Evolutionary conservation across 176 grass and related monocot species (phyloP).

Genomic region (Puya raimondii): DNA sequence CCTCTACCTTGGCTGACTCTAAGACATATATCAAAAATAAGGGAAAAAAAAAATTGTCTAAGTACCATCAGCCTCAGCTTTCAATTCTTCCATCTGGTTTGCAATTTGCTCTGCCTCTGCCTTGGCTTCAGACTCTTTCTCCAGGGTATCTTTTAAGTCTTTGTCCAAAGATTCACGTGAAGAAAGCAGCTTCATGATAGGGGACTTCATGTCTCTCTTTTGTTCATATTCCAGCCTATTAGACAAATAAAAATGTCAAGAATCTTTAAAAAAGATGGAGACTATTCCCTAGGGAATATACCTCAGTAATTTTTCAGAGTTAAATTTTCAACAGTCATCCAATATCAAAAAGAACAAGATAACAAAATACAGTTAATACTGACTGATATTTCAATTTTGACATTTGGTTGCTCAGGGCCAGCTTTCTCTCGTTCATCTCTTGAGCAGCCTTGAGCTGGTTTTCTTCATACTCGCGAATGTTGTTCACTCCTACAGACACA

Average conservation of each 20-base stretch:
- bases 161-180: slow-evolving; percentile 59
- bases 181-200: slow-evolving; percentile 58
- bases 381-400: slow-evolving; percentile 99
- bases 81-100: slow-evolving; percentile 69
- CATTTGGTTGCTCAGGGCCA: slow-evolving; percentile 77
- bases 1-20: not conserved
- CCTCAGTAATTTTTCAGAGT: not conserved
- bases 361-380: slow-evolving; percentile 24
- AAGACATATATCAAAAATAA: slow-evolving; percentile 2
- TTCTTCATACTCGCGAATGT: slow-evolving; percentile 99
- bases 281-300: not conserved
- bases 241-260: slow-evolving; percentile 7
- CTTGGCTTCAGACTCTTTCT: slow-evolving; percentile 70
- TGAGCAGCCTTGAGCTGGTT: slow-evolving; percentile 81
- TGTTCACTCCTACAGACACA: slow-evolving; percentile 82
- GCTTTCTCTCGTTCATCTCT: slow-evolving; percentile 73
- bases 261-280: not conserved
- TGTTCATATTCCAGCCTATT: slow-evolving; percentile 95
- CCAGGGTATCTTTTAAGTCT: slow-evolving; percentile 61
- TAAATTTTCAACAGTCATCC: not conserved
- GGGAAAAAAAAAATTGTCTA: slow-evolving; percentile 7
- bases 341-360: not conserved
- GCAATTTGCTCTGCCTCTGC: slow-evolving; percentile 47
- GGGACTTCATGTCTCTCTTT: slow-evolving; percentile 75
- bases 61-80: slow-evolving; percentile 79